Evolutionary conservation across 805 yeast genomes (phyloP).

Genomic region (Candida xyloterini): DNA sequence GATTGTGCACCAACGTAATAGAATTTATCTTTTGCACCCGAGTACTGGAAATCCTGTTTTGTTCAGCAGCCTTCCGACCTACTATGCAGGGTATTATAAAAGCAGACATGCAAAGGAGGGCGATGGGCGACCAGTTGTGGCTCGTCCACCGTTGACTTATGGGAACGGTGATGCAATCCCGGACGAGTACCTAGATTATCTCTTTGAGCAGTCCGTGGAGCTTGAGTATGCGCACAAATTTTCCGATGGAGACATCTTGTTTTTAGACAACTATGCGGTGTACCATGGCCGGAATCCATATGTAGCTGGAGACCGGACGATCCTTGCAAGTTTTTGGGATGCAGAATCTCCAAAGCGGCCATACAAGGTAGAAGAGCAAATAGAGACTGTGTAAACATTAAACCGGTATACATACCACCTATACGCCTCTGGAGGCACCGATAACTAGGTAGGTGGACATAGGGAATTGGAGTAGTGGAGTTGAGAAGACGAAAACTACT

Average conservation of each 20-base stretch:
- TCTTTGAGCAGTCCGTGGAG: slow-evolving; percentile 17
- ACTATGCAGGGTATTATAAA: slow-evolving; percentile 13
- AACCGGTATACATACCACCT: too few species aligned
- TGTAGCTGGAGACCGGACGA: slow-evolving; percentile 27
- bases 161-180: slow-evolving; percentile 24
- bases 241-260: slow-evolving; percentile 33
- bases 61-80: slow-evolving; percentile 28
- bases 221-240: slow-evolving; percentile 30
- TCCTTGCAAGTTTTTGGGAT: slow-evolving; percentile 38
- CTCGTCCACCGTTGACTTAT: slow-evolving; percentile 15
- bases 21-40: slow-evolving; percentile 20
- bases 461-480: too few species aligned
- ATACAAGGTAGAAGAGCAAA: too few species aligned
- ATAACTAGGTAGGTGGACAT: too few species aligned
- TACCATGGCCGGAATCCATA: slow-evolving; percentile 35
- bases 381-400: too few species aligned
- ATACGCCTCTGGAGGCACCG: too few species aligned
- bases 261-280: slow-evolving; percentile 34
- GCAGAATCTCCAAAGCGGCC: too few species aligned
- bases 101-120: slow-evolving; percentile 5
- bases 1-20: slow-evolving; percentile 26
- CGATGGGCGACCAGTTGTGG: slow-evolving; percentile 4
- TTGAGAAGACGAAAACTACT: too few species aligned
- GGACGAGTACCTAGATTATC: slow-evolving; percentile 16
- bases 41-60: slow-evolving; percentile 21